Conservation (phyloP, 164 flowering plant species). For the Magnolia changhungtana region DNA sequence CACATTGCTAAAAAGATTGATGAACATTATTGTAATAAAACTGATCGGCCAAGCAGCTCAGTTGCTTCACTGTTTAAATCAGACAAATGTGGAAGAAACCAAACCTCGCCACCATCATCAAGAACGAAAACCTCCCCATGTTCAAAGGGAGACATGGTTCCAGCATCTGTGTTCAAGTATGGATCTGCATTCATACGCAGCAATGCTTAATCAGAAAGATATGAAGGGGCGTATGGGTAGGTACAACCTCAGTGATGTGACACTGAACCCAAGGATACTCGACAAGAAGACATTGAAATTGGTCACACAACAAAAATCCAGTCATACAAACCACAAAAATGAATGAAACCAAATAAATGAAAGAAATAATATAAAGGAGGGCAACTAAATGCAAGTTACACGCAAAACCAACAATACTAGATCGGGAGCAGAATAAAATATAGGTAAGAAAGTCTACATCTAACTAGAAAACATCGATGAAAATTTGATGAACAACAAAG, state of each 20-base stretch:
- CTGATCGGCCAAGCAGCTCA: background rate
- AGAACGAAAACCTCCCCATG: conserved; percentile 98
- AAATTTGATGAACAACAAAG: background rate
- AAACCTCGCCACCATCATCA: conserved; percentile 98
- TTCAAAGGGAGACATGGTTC: conserved; percentile 98
- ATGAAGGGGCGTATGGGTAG: background rate
- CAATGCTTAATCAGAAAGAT: background rate
- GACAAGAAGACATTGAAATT: background rate
- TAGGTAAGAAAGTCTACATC: background rate
- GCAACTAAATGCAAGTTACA: background rate
- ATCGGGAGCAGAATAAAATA: background rate
- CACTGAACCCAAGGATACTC: background rate
- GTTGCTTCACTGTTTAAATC: background rate
- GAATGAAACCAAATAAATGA: background rate
- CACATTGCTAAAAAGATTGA: background rate
- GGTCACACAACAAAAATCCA: background rate
- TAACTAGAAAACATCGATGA: background rate
- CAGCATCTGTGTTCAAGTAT: conserved; percentile 94
- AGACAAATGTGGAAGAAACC: background rate
- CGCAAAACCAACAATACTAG: background rate
- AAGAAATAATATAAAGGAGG: background rate
- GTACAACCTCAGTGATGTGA: background rate
- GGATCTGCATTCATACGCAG: conserved; percentile 64
- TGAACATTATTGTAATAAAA: background rate
- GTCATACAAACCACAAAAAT: background rate